phyloP scores from a whole-genome alignment of 176 grass and related monocot genomes.

The Paspalum vaginatum region DNA sequence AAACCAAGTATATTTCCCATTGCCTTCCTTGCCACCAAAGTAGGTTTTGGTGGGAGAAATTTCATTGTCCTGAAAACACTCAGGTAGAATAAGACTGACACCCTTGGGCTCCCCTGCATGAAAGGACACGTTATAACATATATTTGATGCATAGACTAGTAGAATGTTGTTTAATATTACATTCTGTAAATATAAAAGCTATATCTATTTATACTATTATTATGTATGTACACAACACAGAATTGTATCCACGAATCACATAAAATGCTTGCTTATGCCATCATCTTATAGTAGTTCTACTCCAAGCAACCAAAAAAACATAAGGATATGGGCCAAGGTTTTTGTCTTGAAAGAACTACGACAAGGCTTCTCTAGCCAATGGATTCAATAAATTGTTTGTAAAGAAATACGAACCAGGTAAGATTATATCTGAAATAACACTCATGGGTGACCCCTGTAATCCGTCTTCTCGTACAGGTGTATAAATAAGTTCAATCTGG shows the following conservation, averaged over 20 bases:
- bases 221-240: conserved; percentile 10
- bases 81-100: conserved; percentile 66
- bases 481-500: conserved; percentile 72
- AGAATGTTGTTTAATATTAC: conserved; percentile 21
- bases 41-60: conserved; percentile 83
- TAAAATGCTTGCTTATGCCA: background rate
- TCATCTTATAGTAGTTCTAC: background rate
- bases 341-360: conserved; percentile 10
- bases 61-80: conserved; percentile 81
- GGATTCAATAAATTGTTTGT: conserved; percentile 7
- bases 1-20: conserved; percentile 82
- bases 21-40: conserved; percentile 91
- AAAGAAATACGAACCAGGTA: conserved; percentile 75
- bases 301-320: background rate
- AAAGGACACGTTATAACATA: conserved; percentile 30
- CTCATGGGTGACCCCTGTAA: conserved; percentile 63
- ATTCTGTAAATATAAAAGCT: conserved; percentile 6
- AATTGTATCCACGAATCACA: conserved; percentile 6
- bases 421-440: conserved; percentile 68
- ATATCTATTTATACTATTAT: conserved; percentile 27
- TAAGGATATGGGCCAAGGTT: background rate
- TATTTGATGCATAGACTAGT: background rate
- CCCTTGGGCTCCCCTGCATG: conserved; percentile 78
- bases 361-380: conserved; percentile 21
- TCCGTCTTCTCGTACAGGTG: conserved; percentile 79